Base-by-base conservation (phyloP, 129 eudicot genomes). In the Calendula officinalis region DNA sequence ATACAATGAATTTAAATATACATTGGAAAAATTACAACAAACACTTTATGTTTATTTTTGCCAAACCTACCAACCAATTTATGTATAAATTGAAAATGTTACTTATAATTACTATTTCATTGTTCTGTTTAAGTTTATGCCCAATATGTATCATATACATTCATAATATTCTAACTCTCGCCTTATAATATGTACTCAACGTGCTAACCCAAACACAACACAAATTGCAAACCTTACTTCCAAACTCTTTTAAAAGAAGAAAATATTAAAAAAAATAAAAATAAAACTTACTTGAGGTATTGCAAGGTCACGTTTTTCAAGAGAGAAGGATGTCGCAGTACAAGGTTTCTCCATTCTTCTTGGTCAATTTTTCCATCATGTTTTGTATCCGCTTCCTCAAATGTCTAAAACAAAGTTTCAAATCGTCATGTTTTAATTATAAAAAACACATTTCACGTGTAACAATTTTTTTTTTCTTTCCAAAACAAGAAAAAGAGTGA, bases 341-440 rank as follows among this genome's bases (percentile, higher is more conserved):
- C 95, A 14, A 90, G 81, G 61, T 61, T 90, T 83, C 95, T 83
- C 97, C 97, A 90, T 55, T 90, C 97, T 79, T 86, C 95, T 65
- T 83, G 88, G 72, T 90, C 97, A 38, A 86, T 90, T 70, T 81
- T 90, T 13, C 97, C 97, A 34, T 90, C 97, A 69, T 90, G 97
- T 76, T 90, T 86, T 1, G 97, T 90, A 62, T 90, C 95, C 5
- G 97, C 94, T 86, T 90, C 97, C 60, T 84, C 97, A 73, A 90
- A 90, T 4, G 95, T 90, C 95, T 86, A 78, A 40, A 54, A 62
- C 22, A 16, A 68, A 35, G 45, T 44, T 56, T 27, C 45, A 9
- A 42, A 7, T 5, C 2, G 10, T 67, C 35, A 53, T 41, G 32
- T 67, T 12, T 44, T 5, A 56, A 56, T 13, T 4, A 36, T 36